Evolutionary conservation across 2,329 filamentous ascomycete genomes (phyloP).

Genomic region (Massarina eburnea): DNA sequence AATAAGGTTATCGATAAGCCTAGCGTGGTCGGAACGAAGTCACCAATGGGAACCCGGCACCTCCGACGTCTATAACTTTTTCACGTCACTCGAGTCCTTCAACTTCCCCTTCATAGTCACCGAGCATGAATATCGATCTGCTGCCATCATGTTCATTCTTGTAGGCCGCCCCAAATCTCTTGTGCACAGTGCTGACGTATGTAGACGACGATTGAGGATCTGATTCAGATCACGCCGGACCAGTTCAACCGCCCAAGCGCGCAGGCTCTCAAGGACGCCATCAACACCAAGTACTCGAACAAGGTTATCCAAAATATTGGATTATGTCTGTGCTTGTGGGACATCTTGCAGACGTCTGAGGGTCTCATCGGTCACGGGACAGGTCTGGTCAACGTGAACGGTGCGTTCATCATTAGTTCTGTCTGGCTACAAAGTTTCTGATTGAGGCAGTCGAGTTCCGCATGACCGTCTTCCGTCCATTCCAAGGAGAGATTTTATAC

Average conservation of each 20-base stretch:
- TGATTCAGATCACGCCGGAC: conserved; percentile 87
- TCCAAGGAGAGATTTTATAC: conserved; percentile 89
- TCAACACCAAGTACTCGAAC: conserved; percentile 96
- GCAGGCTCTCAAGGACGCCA: conserved; percentile 90
- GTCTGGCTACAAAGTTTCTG: background rate
- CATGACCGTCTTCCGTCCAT: conserved; percentile 90
- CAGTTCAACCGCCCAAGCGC: conserved; percentile 83
- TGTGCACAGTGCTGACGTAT: background rate
- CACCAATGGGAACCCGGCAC: conserved; percentile 3
- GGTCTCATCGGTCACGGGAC: conserved; percentile 91
- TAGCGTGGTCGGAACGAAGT: conserved; percentile 5
- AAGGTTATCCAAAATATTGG: conserved; percentile 96
- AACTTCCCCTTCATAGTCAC: conserved; percentile 3
- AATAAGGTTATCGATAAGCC: conserved; percentile 15
- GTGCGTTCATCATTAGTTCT: conserved; percentile 48
- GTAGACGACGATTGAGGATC: conserved; percentile 89
- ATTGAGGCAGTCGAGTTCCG: conserved; percentile 78
- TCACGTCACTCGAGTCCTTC: conserved; percentile 4
- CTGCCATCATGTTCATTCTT: conserved; percentile 42
- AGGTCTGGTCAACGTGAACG: conserved; percentile 91
- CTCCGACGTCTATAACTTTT: conserved; percentile 7
- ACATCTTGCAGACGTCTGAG: conserved; percentile 85
- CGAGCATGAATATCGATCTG: conserved; percentile 29
- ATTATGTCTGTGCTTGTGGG: conserved; percentile 90
- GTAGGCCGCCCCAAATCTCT: conserved; percentile 23